Percentiles rank a stretch among this genome's conserved stretches.
Conservation (phyloP, 805 yeast genomes). For the Kodamaea lidongshanica region DNA sequence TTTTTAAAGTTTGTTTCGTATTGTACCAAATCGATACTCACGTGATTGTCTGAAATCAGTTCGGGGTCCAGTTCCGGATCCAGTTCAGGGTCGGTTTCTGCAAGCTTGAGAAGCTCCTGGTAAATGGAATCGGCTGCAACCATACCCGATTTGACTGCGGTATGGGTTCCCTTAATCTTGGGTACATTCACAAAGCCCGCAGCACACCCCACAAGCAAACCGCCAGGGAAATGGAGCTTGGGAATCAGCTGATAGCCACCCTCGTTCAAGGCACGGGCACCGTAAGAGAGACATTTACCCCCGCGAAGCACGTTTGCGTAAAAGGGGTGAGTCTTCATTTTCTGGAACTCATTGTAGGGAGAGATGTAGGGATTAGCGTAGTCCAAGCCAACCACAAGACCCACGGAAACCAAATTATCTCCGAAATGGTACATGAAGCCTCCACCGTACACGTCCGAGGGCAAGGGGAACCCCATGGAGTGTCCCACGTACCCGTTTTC, state of each 20-base stretch:
- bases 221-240: constrained; percentile 88
- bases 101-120: constrained; percentile 36
- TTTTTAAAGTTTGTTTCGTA: constrained; percentile 62
- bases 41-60: constrained; percentile 1
- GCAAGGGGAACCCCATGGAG: constrained; percentile 82
- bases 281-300: constrained; percentile 90
- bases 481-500: constrained; percentile 78
- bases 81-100: constrained; percentile 39
- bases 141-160: constrained; percentile 94
- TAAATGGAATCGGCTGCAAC: constrained; percentile 86
- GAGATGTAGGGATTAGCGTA: constrained; percentile 92
- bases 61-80: constrained; percentile 32
- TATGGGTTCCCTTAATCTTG: constrained; percentile 94
- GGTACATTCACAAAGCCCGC: constrained; percentile 98
- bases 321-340: constrained; percentile 86
- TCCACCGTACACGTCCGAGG: constrained; percentile 79
- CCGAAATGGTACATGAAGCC: constrained; percentile 98
- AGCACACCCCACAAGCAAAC: constrained; percentile 87
- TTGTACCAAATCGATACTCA: constrained; percentile 39
- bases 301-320: constrained; percentile 70
- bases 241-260: constrained; percentile 97
- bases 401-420: constrained; percentile 84
- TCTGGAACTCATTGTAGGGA: constrained; percentile 94
- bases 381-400: constrained; percentile 92
- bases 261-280: constrained; percentile 93